Base-by-base conservation (phyloP, 495 filamentous ascomycete species). In the Hypoxylon cercidicola region DNA sequence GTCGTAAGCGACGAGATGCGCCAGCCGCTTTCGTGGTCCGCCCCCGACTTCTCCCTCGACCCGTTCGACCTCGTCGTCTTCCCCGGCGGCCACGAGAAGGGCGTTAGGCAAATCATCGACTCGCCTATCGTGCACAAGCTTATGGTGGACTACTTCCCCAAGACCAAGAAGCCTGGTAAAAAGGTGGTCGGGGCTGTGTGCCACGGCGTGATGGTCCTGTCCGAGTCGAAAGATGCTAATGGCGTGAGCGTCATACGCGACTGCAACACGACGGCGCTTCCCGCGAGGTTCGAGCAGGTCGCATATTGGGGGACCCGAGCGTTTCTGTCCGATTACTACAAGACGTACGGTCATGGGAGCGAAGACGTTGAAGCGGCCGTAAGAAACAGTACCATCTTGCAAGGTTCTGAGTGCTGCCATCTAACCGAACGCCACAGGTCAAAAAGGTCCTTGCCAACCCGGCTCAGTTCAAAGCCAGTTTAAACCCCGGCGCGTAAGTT, bases 301-400 rank as follows among this genome's bases (percentile, higher is more conserved):
- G 78, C 79, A 4, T 86, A 78, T 46, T 82, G 80, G 78, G 70
- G 75, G 1, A 85, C 83, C 1, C 68, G 81, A 37, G 74, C 72
- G 0, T 80, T 84, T 43, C 71, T 86, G 1, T 82, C 82, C 6
- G 82, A 85, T 55, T 86, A 84, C 57, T 85, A 85, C 62, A 86
- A 85, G 74, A 86, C 82, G 3, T 86, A 82, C 57, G 83, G 82
- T 1, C 77, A 78, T 12, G 78, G 81, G 0, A 82, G 79, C 52
- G 79, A 81, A 23, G 73, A 78, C 44, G 82, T 85, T 5, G 80
- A 86, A 55, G 71, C 68, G 15, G 74, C 74, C 45, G 82, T 84
- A 73, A 63, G 71, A 55, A 18, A 37, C 0, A 15, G 11, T 1
- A 1, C 1, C 9, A 10, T 53, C 37, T 39, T 45, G 16, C 6